Evolutionary conservation across 495 filamentous ascomycete genomes (phyloP).

Genomic region (Neurospora tetrasperma): DNA sequence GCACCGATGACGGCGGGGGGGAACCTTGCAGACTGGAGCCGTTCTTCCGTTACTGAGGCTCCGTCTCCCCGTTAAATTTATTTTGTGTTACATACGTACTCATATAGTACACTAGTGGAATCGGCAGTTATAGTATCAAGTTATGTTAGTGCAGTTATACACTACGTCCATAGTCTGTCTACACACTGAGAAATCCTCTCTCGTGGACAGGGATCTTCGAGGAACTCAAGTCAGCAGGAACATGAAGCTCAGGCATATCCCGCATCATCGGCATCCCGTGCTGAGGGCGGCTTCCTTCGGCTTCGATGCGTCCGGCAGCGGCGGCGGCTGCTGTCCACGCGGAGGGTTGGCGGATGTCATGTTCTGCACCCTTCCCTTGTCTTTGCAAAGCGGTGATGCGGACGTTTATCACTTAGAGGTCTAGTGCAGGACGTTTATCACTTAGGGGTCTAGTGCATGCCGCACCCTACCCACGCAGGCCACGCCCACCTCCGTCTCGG

Average conservation of each 20-base stretch:
- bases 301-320: background rate
- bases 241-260: background rate
- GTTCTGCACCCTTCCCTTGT: background rate
- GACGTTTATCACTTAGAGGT: conserved; percentile 9
- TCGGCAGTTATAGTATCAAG: background rate
- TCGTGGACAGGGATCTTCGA: background rate
- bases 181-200: background rate
- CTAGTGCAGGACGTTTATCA: conserved; percentile 4
- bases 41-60: background rate
- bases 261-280: background rate
- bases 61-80: background rate
- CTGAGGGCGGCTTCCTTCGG: conserved; percentile 6
- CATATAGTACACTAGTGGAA: background rate
- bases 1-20: background rate
- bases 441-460: conserved; percentile 12
- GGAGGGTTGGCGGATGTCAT: conserved; percentile 5
- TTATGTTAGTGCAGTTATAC: background rate
- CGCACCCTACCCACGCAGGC: background rate
- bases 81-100: too few relatives aligned
- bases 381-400: background rate
- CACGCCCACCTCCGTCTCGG: background rate
- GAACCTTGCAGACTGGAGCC: background rate
- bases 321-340: conserved; percentile 3
- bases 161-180: background rate
- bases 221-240: background rate